Percentiles rank a stretch among this genome's conserved stretches.
phyloP scores from a whole-genome alignment of 2,329 filamentous ascomycete species.

The Daldinia eschscholtzii region DNA sequence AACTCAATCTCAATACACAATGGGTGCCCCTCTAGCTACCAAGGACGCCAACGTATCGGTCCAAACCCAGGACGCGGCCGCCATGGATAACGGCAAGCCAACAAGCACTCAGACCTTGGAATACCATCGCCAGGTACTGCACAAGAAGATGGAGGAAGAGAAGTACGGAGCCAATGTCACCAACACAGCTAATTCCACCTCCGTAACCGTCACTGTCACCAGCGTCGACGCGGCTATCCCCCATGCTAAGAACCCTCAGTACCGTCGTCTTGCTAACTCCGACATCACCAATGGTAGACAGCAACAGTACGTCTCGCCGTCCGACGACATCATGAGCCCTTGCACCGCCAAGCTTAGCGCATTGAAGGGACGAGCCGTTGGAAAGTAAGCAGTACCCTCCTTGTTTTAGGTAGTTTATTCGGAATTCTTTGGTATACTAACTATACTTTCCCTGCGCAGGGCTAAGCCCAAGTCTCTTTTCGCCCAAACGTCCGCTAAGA shows the following conservation, averaged over 20 bases:
- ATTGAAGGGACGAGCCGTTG: constrained; percentile 82
- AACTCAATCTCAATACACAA: constrained; percentile 51
- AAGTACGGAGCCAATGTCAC: constrained; percentile 60
- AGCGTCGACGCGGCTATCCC: constrained; percentile 27
- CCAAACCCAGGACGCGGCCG: constrained; percentile 49
- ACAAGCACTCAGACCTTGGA: constrained; percentile 72
- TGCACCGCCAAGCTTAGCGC: constrained; percentile 85
- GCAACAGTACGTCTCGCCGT: constrained; percentile 80
- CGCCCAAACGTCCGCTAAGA: constrained; percentile 74
- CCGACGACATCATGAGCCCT: constrained; percentile 90
- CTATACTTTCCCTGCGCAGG: constrained; percentile 54
- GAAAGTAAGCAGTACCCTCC: constrained; percentile 70
- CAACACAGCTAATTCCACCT: constrained; percentile 16
- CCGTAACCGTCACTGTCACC: constrained; percentile 22
- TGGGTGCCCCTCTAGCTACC: constrained; percentile 70
- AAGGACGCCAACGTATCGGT: constrained; percentile 74
- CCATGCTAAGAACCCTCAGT: constrained; percentile 33
- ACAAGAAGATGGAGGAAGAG: constrained; percentile 76
- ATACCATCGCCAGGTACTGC: constrained; percentile 80
- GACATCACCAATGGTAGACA: constrained; percentile 50
- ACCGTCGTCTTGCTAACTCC: constrained; percentile 50
- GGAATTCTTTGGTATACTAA: constrained; percentile 39
- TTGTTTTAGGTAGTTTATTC: no score
- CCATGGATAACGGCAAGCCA: constrained; percentile 43
- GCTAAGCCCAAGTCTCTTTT: constrained; percentile 77